Evolutionary conservation across 805 yeast genomes (phyloP), one percentile per base, ranked within the genome.

Genomic region (Cyberlindnera mississippiensis): DNA sequence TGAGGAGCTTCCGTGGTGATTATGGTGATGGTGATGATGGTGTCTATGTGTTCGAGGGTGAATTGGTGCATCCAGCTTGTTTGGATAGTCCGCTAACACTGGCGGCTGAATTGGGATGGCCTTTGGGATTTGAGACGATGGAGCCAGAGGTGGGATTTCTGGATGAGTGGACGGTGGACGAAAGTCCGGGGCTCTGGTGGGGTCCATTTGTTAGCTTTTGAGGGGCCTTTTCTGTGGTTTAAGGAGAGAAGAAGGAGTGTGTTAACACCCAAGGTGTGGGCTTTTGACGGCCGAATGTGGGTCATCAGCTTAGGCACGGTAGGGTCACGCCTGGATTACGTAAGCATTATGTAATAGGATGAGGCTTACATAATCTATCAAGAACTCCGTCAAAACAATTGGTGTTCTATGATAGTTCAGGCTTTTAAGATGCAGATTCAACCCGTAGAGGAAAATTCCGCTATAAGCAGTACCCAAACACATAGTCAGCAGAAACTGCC

Each of bases 141-240:
- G 83, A 11, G 85, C 82, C 4, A 82, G 67, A 6, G 79, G 75
- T 7, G 53, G 74, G 76, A 38, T 77, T 77, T 49, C 78, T 74
- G 49, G 48, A 31, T 41, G 44, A 40, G 80, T 73, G 13, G 88
- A 79, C 0, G 96, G 95, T 10, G 96, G 96, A 37, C 81, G 78
- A 62, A 88, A 90, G 61, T 88, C 80, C 15, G 96, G 95, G 51
- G 89, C 96, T 63, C 82, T 78, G 4, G 91, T 84, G 17, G 98
- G 98, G 61, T 90, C 98, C 98, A 89, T 89, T 33, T n/a, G 27
- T 22, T 6, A 6, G 6, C 24, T 20, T 20, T 20, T 20, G n/a
- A n/a, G n/a, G n/a, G n/a, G n/a, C 15, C 15, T 28, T 28, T 6
- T 28, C 15, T 12, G 18, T 14, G 33, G 6, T 14, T 4, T 15